A percentile compares a stretch with the other conserved stretches of the same genome.
Evolutionary conservation across 495 filamentous ascomycete species (phyloP).

Genomic region (Daldinia decipiens): DNA sequence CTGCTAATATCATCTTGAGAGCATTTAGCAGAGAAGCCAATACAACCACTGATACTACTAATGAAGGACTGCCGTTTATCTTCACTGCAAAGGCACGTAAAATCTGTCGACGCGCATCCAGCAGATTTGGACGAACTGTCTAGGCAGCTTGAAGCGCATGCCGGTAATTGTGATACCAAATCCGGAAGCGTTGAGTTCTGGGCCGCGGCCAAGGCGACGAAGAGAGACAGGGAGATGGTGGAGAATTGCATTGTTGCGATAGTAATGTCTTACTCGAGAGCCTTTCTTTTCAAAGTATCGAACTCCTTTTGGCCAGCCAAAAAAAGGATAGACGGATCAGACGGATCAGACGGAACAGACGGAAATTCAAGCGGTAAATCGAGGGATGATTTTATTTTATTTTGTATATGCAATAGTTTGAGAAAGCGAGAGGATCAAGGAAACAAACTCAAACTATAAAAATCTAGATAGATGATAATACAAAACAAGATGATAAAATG

Average conservation of each 20-base stretch:
- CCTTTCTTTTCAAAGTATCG: background rate
- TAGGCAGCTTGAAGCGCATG: conserved; percentile 45
- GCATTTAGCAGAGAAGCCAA: conserved; percentile 32
- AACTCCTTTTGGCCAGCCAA: conserved; percentile 34
- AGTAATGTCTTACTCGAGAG: background rate
- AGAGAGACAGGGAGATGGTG: conserved; percentile 34
- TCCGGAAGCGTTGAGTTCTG: conserved; percentile 47
- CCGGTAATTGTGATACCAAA: conserved; percentile 43
- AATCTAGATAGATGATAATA: conserved; percentile 17
- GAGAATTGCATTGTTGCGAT: conserved; percentile 44
- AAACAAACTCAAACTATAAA: conserved; percentile 7
- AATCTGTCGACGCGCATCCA: conserved; percentile 42
- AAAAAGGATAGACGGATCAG: conserved; percentile 18
- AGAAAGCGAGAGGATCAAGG: conserved; percentile 17
- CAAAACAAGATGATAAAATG: conserved; percentile 8
- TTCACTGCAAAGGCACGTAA: conserved; percentile 42
- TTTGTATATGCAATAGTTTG: background rate
- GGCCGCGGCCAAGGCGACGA: conserved; percentile 42
- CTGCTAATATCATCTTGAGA: conserved; percentile 35
- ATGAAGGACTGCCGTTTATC: conserved; percentile 28
- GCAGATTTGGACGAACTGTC: conserved; percentile 25
- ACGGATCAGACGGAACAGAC: conserved; percentile 14
- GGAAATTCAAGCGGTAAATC: conserved; percentile 1
- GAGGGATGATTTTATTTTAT: conserved; percentile 18
- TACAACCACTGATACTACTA: conserved; percentile 33